Evolutionary conservation across 208 protist species (phyloP).

Genomic region (Wallacemonas sp.): DNA sequence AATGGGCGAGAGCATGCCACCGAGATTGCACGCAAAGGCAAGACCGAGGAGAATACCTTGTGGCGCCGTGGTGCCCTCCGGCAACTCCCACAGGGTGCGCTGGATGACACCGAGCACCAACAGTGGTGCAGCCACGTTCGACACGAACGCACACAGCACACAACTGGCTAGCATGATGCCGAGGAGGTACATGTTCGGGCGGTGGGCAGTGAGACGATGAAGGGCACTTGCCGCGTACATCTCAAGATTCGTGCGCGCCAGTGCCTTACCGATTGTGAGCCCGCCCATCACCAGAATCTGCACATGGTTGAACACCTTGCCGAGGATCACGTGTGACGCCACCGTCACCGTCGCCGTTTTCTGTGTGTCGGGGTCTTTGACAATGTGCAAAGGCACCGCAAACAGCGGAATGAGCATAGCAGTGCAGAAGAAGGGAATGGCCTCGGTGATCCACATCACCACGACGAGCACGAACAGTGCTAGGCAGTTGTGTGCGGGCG

Average conservation of each 20-base stretch:
- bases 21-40: slow-evolving; percentile 93
- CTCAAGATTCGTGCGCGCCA: slow-evolving; percentile 85
- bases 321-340: slow-evolving; percentile 77
- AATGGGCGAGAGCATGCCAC: slow-evolving; percentile 95
- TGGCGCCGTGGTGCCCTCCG: slow-evolving; percentile 68
- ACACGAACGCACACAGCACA: slow-evolving; percentile 86
- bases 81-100: slow-evolving; percentile 87
- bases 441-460: slow-evolving; percentile 91
- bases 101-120: slow-evolving; percentile 88
- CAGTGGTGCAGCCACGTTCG: slow-evolving; percentile 90
- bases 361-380: slow-evolving; percentile 59
- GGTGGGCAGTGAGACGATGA: slow-evolving; percentile 71
- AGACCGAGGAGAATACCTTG: slow-evolving; percentile 90
- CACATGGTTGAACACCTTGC: slow-evolving; percentile 87
- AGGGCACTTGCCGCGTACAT: slow-evolving; percentile 74
- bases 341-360: slow-evolving; percentile 49
- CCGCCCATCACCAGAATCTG: slow-evolving; percentile 93
- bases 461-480: slow-evolving; percentile 84
- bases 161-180: slow-evolving; percentile 87
- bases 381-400: slow-evolving; percentile 78
- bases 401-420: slow-evolving; percentile 91
- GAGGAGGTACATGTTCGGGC: slow-evolving; percentile 83
- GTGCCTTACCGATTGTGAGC: slow-evolving; percentile 88
- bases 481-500: slow-evolving; percentile 87
- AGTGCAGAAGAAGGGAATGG: slow-evolving; percentile 91